A percentile compares a stretch with the other conserved stretches of the same genome.
These are phyloP conservation scores for Globisporangium camurandrum DNA, from an alignment of 352 stramenopile species.

Conservation along the genomic window DNA sequence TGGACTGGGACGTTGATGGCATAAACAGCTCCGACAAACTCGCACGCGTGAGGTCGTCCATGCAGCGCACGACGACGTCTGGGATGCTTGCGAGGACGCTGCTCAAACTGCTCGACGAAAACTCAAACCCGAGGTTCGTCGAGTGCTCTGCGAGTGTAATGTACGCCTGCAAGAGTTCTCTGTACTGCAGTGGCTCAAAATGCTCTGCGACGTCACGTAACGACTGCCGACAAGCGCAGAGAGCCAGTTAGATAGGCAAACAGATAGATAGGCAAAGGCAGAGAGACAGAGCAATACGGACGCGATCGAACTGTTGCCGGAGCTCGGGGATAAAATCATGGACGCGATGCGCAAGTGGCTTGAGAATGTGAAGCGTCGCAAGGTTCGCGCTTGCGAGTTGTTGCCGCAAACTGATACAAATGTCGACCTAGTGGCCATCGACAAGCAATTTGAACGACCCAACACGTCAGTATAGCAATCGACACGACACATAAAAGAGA, in stretches of 20 bases:
- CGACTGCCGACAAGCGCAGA: conserved; percentile 35
- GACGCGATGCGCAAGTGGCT: conserved; percentile 52
- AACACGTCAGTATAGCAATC: not conserved
- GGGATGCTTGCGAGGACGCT: conserved; percentile 71
- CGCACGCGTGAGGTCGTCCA: conserved; percentile 59
- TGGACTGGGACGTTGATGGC: conserved; percentile 17
- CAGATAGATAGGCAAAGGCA: not conserved
- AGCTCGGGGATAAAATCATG: conserved; percentile 73
- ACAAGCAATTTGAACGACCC: not conserved
- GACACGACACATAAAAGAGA: not conserved
- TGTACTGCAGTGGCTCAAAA: conserved; percentile 73
- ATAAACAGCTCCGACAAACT: conserved; percentile 39
- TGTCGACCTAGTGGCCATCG: conserved; percentile 43
- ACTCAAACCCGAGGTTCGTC: conserved; percentile 73
- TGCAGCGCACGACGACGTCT: conserved; percentile 69
- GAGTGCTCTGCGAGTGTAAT: conserved; percentile 71
- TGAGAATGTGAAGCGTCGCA: conserved; percentile 43
- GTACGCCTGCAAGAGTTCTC: conserved; percentile 75
- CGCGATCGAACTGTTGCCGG: conserved; percentile 63
- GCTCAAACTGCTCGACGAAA: conserved; percentile 54
- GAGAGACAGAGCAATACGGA: conserved; percentile 10
- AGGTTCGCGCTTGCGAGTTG: conserved; percentile 36
- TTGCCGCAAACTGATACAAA: conserved; percentile 54
- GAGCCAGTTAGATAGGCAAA: not conserved
- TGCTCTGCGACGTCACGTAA: conserved; percentile 54